phyloP scores from a whole-genome alignment of 139 green algal genomes.

The Nannochloris sp. region DNA sequence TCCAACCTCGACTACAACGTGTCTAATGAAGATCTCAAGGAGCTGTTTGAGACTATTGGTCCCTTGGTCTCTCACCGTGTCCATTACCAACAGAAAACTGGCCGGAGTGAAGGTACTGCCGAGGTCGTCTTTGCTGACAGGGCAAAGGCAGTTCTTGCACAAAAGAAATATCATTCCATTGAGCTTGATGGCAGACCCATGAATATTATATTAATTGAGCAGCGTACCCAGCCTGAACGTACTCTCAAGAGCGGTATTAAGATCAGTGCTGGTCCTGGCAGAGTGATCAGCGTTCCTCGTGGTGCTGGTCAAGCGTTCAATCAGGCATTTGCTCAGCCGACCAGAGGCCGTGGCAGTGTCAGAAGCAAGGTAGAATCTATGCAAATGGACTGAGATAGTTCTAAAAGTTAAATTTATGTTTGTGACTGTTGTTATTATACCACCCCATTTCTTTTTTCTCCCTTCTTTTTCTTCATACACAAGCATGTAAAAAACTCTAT shows the following conservation, averaged over 20 bases:
- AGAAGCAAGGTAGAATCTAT: slow-evolving; percentile 1
- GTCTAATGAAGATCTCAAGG: slow-evolving; percentile 47
- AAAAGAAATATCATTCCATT: slow-evolving; percentile 44
- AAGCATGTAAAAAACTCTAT: no score
- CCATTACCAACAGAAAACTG: slow-evolving; percentile 29
- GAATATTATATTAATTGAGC: slow-evolving; percentile 43
- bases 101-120: slow-evolving; percentile 36
- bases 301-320: not conserved
- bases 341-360: slow-evolving; percentile 1
- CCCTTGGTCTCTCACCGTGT: slow-evolving; percentile 25
- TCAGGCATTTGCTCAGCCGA: not conserved
- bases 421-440: no score
- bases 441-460: no score
- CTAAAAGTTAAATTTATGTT: no score
- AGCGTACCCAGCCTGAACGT: slow-evolving; percentile 1
- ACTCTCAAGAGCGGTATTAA: slow-evolving; percentile 41
- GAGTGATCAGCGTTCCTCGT: not conserved
- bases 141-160: slow-evolving; percentile 9
- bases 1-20: slow-evolving; percentile 52
- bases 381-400: no score
- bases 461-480: no score
- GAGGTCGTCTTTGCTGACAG: slow-evolving; percentile 39
- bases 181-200: slow-evolving; percentile 50
- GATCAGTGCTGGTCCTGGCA: slow-evolving; percentile 13
- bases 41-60: slow-evolving; percentile 43